Evolutionary conservation across 257 asterid species (phyloP).

Genomic region (Solanum ahanhuiri): DNA sequence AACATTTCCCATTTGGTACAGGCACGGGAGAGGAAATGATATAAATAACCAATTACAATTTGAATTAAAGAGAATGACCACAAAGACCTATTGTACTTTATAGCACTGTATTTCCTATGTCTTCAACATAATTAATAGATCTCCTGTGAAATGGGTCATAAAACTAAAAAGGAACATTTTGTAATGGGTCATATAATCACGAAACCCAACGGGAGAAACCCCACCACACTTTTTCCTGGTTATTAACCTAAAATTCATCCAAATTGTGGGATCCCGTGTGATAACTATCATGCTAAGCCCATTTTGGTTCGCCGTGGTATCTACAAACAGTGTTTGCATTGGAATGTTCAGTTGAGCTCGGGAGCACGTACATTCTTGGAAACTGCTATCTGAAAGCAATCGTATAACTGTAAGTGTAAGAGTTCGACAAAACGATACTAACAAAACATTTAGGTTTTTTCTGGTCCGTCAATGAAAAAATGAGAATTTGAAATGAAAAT

Average conservation of each 20-base stretch:
- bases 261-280: background rate
- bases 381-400: background rate
- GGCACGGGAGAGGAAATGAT: background rate
- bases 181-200: background rate
- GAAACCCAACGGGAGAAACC: background rate
- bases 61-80: background rate
- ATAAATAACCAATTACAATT: background rate
- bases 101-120: background rate
- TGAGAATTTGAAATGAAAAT: background rate
- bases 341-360: background rate
- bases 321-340: background rate
- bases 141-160: background rate
- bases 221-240: background rate
- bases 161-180: background rate
- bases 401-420: background rate
- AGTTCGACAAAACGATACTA: background rate
- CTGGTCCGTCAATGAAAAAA: background rate
- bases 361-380: background rate
- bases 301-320: background rate
- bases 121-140: background rate
- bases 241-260: background rate
- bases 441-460: background rate
- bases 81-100: background rate
- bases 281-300: background rate
- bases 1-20: background rate